Evolutionary conservation across 768 basidiomycete genomes (phyloP).

Genomic region (Mycena rosella): DNA sequence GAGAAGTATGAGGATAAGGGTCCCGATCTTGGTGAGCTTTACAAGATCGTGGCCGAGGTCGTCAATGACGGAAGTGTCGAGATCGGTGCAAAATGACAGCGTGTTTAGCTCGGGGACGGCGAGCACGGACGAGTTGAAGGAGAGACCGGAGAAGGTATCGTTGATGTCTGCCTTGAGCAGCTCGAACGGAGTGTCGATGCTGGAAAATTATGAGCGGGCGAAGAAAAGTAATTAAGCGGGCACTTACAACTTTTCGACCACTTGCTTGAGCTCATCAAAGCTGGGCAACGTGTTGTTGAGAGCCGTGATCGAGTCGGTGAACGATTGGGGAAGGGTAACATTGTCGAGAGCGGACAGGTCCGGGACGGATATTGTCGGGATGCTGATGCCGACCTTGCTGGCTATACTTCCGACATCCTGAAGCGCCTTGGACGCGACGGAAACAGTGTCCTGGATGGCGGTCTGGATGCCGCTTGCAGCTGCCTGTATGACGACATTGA

Average conservation of each 20-base stretch:
- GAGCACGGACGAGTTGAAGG: slow-evolving; percentile 78
- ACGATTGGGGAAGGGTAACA: slow-evolving; percentile 82
- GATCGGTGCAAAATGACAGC: slow-evolving; percentile 79
- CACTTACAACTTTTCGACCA: slow-evolving; percentile 76
- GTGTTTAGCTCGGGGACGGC: slow-evolving; percentile 81
- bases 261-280: slow-evolving; percentile 78
- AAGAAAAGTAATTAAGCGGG: not conserved
- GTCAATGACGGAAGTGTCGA: slow-evolving; percentile 90
- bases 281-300: slow-evolving; percentile 89
- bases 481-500: slow-evolving; percentile 75
- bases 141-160: slow-evolving; percentile 80
- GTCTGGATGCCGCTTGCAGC: slow-evolving; percentile 73
- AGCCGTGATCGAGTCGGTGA: slow-evolving; percentile 77
- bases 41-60: slow-evolving; percentile 85
- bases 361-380: slow-evolving; percentile 78
- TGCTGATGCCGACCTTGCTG: slow-evolving; percentile 79
- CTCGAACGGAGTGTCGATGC: slow-evolving; percentile 90
- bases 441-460: slow-evolving; percentile 78
- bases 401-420: slow-evolving; percentile 66
- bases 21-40: slow-evolving; percentile 83
- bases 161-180: slow-evolving; percentile 91
- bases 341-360: slow-evolving; percentile 80
- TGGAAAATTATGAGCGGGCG: slow-evolving; percentile 43
- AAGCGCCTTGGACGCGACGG: slow-evolving; percentile 76
- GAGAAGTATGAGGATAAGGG: slow-evolving; percentile 76